Evolutionary conservation across 441 rosid species (phyloP).

Genomic region (Euphorbia celastroides): DNA sequence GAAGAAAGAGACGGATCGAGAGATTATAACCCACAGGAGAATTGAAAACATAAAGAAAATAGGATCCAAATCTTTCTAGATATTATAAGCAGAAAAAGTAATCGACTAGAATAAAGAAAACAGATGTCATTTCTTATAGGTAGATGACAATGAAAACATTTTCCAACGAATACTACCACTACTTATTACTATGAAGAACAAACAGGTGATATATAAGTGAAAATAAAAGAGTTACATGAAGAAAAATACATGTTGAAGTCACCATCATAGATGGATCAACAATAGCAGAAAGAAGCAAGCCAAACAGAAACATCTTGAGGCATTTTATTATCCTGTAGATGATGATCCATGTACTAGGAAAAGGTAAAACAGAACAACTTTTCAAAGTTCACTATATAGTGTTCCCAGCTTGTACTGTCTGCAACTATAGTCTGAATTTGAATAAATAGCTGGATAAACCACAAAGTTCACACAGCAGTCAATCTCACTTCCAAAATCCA

Average conservation of each 20-base stretch:
- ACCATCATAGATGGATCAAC: slow-evolving; percentile 7
- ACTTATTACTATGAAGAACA: not conserved
- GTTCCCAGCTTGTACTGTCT: not conserved
- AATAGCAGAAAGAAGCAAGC: slow-evolving; percentile 1
- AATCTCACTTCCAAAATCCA: not conserved
- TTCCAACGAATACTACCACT: not conserved
- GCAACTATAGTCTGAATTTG: not conserved
- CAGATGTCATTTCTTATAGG: not conserved
- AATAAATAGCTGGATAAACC: not conserved
- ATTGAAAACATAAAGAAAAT: not conserved
- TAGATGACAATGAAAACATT: slow-evolving; percentile 5
- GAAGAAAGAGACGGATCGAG: not conserved
- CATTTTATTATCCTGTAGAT: slow-evolving; percentile 1
- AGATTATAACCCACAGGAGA: not conserved
- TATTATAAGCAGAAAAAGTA: not conserved
- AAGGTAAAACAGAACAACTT: not conserved
- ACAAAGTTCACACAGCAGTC: not conserved
- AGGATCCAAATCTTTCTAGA: not conserved
- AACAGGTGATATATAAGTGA: not conserved
- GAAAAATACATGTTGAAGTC: not conserved
- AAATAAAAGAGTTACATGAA: too few relatives aligned
- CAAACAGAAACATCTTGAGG: slow-evolving; percentile 3
- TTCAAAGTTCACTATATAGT: not conserved
- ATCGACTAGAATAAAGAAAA: not conserved
- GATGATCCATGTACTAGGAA: not conserved